Conservation (phyloP, 2,329 filamentous ascomycete genomes). For the Penicillium corylophilum region DNA sequence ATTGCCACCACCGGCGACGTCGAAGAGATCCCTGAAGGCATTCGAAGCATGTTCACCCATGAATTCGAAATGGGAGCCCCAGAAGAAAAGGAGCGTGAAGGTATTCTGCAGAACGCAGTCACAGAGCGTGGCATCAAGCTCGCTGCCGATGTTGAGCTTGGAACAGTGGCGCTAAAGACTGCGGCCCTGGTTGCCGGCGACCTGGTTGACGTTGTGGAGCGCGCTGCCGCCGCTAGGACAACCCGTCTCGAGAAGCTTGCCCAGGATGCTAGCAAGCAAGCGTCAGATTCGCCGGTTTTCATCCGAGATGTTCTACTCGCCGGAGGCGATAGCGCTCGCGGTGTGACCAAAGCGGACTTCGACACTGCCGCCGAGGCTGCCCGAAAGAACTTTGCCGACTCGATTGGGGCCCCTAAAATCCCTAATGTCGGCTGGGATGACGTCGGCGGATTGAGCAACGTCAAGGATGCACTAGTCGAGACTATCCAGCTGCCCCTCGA, state of each 20-base stretch:
- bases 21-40: slow-evolving; percentile 87
- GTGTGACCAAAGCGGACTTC: slow-evolving; percentile 79
- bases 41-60: slow-evolving; percentile 89
- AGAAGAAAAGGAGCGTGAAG: slow-evolving; percentile 87
- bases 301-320: slow-evolving; percentile 83
- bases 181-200: slow-evolving; percentile 93
- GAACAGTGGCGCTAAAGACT: slow-evolving; percentile 86
- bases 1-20: slow-evolving; percentile 94
- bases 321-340: slow-evolving; percentile 75
- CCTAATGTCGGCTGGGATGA: slow-evolving; percentile 96
- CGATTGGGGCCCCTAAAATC: slow-evolving; percentile 96
- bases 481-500: slow-evolving; percentile 93
- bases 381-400: slow-evolving; percentile 95
- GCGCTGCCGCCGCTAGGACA: slow-evolving; percentile 74
- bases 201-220: slow-evolving; percentile 88
- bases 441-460: slow-evolving; percentile 86
- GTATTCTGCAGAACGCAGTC: slow-evolving; percentile 76
- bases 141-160: slow-evolving; percentile 78
- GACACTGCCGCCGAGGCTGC: slow-evolving; percentile 92
- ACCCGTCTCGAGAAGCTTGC: slow-evolving; percentile 74
- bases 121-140: slow-evolving; percentile 73
- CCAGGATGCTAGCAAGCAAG: slow-evolving; percentile 30
- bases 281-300: slow-evolving; percentile 49
- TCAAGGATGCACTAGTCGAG: slow-evolving; percentile 96
- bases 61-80: slow-evolving; percentile 92